These are phyloP conservation scores for Neonectria sp. DNA, from an alignment of 2,329 filamentous ascomycete genomes.

Conservation along the genomic window DNA sequence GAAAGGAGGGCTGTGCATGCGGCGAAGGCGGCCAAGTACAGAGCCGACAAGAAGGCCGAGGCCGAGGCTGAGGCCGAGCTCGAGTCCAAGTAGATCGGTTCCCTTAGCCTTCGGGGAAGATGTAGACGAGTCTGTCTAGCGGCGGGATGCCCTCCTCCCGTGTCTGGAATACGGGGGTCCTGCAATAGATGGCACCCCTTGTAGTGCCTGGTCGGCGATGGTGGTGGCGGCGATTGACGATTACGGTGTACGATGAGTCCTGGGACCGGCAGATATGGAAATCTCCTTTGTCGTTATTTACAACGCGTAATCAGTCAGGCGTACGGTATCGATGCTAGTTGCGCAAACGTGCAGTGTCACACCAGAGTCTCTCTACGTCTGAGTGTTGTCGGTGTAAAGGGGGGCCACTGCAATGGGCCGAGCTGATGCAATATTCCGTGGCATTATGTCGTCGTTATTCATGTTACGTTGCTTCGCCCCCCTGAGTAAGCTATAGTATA, in stretches of 20 bases:
- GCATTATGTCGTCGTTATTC: not conserved
- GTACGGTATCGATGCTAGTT: slow-evolving; percentile 22
- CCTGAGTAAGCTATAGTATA: not conserved
- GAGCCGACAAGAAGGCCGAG: not conserved
- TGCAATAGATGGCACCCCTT: slow-evolving; percentile 9
- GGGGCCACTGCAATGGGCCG: not conserved
- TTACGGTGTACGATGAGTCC: slow-evolving; percentile 22
- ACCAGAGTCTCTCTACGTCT: not conserved
- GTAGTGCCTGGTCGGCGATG: slow-evolving; percentile 1
- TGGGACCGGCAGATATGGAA: slow-evolving; percentile 20
- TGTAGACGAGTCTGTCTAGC: not conserved
- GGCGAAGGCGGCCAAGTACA: slow-evolving; percentile 16
- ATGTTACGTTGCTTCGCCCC: not conserved
- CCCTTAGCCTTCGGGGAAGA: not conserved
- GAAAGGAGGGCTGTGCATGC: slow-evolving; percentile 26
- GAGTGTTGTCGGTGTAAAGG: not conserved
- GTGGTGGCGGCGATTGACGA: slow-evolving; percentile 1
- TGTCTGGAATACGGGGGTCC: slow-evolving; percentile 21
- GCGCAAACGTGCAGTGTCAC: slow-evolving; percentile 10
- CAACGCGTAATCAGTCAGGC: slow-evolving; percentile 28
- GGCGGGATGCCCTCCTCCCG: not conserved
- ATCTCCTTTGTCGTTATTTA: slow-evolving; percentile 29
- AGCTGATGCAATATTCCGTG: not conserved
- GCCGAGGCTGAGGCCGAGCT: slow-evolving; percentile 16
- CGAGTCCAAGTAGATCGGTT: not conserved